These are phyloP conservation scores for Apophysomyces trapeziformis DNA, from an alignment of 371 early-diverging fungal genomes.

Conservation along the genomic window DNA sequence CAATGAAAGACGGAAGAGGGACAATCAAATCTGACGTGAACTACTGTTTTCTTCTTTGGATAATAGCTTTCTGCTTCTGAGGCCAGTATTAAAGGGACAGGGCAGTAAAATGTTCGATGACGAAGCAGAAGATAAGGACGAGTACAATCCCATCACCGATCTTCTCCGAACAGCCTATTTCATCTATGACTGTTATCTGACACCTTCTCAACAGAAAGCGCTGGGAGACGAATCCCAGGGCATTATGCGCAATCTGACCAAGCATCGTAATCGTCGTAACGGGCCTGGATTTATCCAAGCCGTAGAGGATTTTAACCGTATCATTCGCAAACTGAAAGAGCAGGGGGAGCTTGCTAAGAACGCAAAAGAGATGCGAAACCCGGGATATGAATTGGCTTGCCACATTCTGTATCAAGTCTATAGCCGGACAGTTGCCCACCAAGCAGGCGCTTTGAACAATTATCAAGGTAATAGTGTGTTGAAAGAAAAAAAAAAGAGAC, in stretches of 20 bases:
- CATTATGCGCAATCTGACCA: constrained; percentile 76
- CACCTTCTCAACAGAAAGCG: constrained; percentile 46
- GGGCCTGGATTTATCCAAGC: constrained; percentile 72
- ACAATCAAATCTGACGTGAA: neutral
- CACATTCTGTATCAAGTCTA: constrained; percentile 91
- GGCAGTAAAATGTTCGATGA: constrained; percentile 24
- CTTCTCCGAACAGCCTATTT: constrained; percentile 69
- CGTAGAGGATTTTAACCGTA: constrained; percentile 73
- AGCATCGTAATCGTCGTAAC: constrained; percentile 76
- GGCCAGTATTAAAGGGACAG: constrained; percentile 40
- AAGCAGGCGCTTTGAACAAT: constrained; percentile 79
- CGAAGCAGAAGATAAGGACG: constrained; percentile 67
- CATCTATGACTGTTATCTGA: constrained; percentile 69
- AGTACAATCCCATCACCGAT: constrained; percentile 84
- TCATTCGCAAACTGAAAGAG: constrained; percentile 50
- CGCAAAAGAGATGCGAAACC: constrained; percentile 48
- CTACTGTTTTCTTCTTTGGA: neutral
- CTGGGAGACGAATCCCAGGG: constrained; percentile 76
- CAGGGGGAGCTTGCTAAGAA: constrained; percentile 41
- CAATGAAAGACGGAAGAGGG: no score
- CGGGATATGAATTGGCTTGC: constrained; percentile 72
- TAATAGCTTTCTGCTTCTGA: constrained; percentile 39
- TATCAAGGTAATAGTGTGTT: constrained; percentile 65
- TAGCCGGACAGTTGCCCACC: constrained; percentile 84
- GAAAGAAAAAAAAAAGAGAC: no score